Evolutionary conservation across 495 filamentous ascomycete species (phyloP).

Genomic region (Aspergillus leporis): DNA sequence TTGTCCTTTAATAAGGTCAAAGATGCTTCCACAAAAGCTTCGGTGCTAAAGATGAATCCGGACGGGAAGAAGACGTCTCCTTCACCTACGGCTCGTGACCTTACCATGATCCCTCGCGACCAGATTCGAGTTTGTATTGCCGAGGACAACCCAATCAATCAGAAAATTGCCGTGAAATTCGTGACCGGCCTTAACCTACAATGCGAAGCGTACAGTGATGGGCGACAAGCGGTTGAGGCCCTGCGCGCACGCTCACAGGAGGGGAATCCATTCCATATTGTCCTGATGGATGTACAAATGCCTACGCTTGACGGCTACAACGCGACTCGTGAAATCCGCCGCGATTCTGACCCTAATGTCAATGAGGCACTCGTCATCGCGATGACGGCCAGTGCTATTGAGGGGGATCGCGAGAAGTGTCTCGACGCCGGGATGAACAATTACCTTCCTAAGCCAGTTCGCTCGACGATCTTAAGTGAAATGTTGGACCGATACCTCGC

Average conservation of each 20-base stretch:
- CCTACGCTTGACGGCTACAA: constrained; percentile 92
- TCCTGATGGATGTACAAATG: constrained; percentile 97
- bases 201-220: constrained; percentile 82
- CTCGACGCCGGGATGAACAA: constrained; percentile 94
- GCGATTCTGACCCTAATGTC: constrained; percentile 70
- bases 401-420: constrained; percentile 89
- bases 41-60: constrained; percentile 53
- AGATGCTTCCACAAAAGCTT: constrained; percentile 55
- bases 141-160: constrained; percentile 90
- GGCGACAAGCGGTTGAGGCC: constrained; percentile 81
- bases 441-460: constrained; percentile 89
- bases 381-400: constrained; percentile 91
- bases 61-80: constrained; percentile 30
- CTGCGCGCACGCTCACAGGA: constrained; percentile 67
- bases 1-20: constrained; percentile 80
- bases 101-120: constrained; percentile 71
- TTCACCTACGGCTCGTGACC: constrained; percentile 47
- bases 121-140: constrained; percentile 84
- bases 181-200: constrained; percentile 80
- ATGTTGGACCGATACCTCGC: constrained; percentile 72
- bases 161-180: constrained; percentile 88
- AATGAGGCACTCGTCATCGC: constrained; percentile 81
- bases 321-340: constrained; percentile 76
- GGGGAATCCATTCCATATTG: constrained; percentile 68
- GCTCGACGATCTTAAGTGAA: constrained; percentile 68